phyloP scores from a whole-genome alignment of 2,329 filamentous ascomycete genomes.

The Ophiostoma piceae region DNA sequence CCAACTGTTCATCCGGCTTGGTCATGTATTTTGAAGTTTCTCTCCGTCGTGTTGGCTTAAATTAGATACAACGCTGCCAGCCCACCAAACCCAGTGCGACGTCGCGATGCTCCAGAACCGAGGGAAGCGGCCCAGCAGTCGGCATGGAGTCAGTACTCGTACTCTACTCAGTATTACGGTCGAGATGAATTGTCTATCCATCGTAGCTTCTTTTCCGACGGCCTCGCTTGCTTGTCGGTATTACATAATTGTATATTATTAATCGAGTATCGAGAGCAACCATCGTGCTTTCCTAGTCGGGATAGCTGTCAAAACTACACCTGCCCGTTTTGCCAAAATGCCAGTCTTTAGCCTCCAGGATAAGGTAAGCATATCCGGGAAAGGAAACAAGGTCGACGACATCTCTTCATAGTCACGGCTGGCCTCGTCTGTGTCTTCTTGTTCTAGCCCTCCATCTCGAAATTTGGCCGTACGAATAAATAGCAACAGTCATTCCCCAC shows the following conservation, averaged over 20 bases:
- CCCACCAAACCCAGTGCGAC: conserved; percentile 10
- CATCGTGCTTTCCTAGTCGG: background rate
- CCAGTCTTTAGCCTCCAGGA: background rate
- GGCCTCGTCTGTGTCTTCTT: background rate
- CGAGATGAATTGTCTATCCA: background rate
- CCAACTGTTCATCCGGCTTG: background rate
- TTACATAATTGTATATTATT: background rate
- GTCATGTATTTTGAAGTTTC: background rate
- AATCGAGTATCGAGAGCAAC: too few relatives aligned
- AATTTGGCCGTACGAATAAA: background rate
- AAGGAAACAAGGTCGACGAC: background rate
- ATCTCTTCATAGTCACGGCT: background rate
- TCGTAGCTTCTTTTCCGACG: background rate
- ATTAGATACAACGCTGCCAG: conserved; percentile 12
- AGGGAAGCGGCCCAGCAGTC: background rate
- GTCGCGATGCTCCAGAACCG: background rate
- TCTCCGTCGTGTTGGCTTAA: conserved; percentile 6
- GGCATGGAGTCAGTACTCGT: background rate
- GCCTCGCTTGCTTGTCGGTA: background rate
- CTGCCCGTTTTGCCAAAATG: background rate
- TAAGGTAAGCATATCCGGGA: conserved; percentile 4
- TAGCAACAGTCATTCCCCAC: background rate
- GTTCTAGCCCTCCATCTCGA: background rate
- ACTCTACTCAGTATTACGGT: background rate
- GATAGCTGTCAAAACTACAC: background rate